Evolutionary conservation across 2,329 filamentous ascomycete genomes (phyloP).

Genomic region (Sporothrix schenckii): DNA sequence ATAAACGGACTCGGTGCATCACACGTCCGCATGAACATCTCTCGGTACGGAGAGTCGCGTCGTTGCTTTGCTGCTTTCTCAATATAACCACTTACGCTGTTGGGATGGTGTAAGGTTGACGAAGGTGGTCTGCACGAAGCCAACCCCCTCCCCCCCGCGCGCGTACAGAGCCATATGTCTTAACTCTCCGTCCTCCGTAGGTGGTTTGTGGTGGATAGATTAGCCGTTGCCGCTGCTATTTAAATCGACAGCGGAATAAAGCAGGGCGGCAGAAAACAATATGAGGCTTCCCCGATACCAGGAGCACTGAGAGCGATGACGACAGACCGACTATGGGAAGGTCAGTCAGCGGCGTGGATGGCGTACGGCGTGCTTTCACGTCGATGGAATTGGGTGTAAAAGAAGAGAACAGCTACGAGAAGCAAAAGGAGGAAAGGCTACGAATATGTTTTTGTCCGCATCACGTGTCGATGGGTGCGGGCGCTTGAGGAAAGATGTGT

Average conservation of each 20-base stretch:
- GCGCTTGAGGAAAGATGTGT: background rate
- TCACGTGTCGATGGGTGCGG: background rate
- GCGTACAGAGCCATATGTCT: background rate
- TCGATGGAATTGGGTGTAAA: background rate
- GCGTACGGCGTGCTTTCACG: background rate
- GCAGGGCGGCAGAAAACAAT: background rate
- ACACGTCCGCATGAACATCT: constrained; percentile 10
- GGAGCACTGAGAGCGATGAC: constrained; percentile 3
- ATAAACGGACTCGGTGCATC: constrained; percentile 2
- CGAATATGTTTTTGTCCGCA: background rate
- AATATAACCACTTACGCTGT: background rate
- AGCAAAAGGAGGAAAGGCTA: background rate
- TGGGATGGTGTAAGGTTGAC: background rate
- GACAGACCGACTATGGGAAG: constrained; percentile 5
- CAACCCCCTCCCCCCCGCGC: background rate
- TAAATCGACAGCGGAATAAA: constrained; percentile 12
- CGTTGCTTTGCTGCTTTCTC: background rate
- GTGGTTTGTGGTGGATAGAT: constrained; percentile 18
- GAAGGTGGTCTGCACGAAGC: constrained; percentile 2
- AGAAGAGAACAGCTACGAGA: background rate
- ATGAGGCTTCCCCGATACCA: background rate
- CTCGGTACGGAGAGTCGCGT: constrained; percentile 19
- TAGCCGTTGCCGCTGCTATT: constrained; percentile 17
- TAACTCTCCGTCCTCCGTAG: constrained; percentile 18
- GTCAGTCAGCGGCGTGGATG: background rate